These are phyloP conservation scores for Gastrolobium bilobum DNA, from an alignment of 306 rosid genomes.

Conservation along the genomic window DNA sequence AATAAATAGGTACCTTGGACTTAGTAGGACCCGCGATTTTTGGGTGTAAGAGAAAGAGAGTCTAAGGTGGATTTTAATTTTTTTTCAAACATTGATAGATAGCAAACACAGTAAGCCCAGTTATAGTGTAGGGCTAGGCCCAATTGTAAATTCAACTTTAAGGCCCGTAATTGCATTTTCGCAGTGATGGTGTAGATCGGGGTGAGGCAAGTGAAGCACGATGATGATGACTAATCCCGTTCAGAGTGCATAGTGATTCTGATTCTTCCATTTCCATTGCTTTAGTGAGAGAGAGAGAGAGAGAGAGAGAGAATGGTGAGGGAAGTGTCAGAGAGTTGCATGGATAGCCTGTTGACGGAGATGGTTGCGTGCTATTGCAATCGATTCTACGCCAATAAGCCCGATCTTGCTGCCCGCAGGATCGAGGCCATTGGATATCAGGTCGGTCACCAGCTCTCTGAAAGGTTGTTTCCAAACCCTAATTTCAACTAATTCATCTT, in stretches of 20 bases:
- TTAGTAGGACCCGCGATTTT: background rate
- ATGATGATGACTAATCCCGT: background rate
- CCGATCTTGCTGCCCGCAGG: constrained; percentile 94
- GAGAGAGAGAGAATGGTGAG: constrained; percentile 67
- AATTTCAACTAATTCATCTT: background rate
- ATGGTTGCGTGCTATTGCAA: constrained; percentile 87
- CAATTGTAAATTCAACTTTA: background rate
- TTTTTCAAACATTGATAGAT: too few species aligned
- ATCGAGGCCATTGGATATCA: constrained; percentile 98
- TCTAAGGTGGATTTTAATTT: too few species aligned
- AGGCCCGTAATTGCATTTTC: constrained; percentile 11
- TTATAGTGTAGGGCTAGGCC: background rate
- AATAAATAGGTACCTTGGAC: constrained; percentile 11
- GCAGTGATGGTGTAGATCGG: background rate
- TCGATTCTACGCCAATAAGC: constrained; percentile 89
- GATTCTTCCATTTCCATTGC: constrained; percentile 13
- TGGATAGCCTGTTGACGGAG: constrained; percentile 86
- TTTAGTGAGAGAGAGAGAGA: background rate
- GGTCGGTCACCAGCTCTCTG: constrained; percentile 99
- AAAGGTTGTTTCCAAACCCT: constrained; percentile 66
- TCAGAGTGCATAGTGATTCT: constrained; percentile 11
- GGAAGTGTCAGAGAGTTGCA: constrained; percentile 96
- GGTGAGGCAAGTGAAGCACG: background rate
- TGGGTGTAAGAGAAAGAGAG: background rate
- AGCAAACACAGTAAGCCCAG: background rate